Evolutionary conservation across 1,139 yeast genomes (phyloP), one percentile per base, ranked within the genome.

Genomic region (Sugiyamaella paludigena): DNA sequence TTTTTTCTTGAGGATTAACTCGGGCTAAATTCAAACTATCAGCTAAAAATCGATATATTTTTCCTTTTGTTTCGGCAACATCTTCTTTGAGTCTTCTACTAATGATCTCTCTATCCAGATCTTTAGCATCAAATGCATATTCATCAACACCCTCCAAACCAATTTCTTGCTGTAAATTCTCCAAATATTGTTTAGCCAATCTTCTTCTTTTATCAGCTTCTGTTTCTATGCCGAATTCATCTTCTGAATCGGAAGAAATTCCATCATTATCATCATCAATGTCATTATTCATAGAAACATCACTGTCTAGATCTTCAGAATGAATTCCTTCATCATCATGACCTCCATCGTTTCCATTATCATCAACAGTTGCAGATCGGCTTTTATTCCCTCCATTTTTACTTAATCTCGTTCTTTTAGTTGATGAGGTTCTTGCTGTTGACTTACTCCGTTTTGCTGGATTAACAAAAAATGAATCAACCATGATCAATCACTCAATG

Each of bases 191-290:
- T 67, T 89, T 89, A 16, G 98, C 98, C 56, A 92, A 74, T 62
- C 98, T 75, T 70, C 98, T 80, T 69, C 99, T 80, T 68, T 88
- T 91, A 62, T 92, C 98, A 0, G 96, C 95, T 16, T 91, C 95
- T 45, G 80, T 81, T 67, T 92, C 98, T 28, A 75, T 77, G 26
- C 74, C 80, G 58, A 80, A 46, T 73, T 74, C 64, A 13, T 53
- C 56, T 13, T 57, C 64, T 13, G 49, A 52, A 27, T 39, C 44
- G 27, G 27, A 33, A 6, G 31, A 10, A 12, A 9, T 5, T 9
- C n/a, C 31, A 36, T 63, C 67, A 16, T 43, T 37, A 13, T 45
- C 52, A n/a, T 49, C 50, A n/a, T 54, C 57, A 29, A 51, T 53
- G 13, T 53, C 56, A 43, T 42, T 48, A 24, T 15, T 48, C 58